Percentiles rank a stretch among this genome's conserved stretches.
These are phyloP conservation scores for Phanerodontia chrysosporium DNA, from an alignment of 768 basidiomycete species.

Conservation along the genomic window DNA sequence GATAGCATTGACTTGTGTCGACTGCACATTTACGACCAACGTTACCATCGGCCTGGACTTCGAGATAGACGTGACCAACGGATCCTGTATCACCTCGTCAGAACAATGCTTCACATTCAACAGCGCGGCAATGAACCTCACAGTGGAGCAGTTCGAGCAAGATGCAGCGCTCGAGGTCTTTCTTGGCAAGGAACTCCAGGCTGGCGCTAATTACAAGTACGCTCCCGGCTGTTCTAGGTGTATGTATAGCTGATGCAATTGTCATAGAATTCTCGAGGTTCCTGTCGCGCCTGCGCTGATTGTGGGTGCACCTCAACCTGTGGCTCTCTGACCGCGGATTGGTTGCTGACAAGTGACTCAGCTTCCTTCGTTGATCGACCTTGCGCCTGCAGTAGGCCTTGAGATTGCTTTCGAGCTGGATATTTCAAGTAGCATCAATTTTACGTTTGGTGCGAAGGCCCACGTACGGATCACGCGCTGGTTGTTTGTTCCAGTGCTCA, in stretches of 20 bases:
- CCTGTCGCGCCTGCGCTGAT: not conserved
- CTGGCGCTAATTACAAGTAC: constrained; percentile 1
- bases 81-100: not conserved
- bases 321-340: not conserved
- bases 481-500: too few relatives aligned
- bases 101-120: constrained; percentile 4
- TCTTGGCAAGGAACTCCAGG: not conserved
- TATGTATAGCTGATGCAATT: too few relatives aligned
- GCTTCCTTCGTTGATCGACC: not conserved
- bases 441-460: constrained; percentile 5
- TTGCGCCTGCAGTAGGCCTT: constrained; percentile 4
- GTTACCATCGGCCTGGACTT: constrained; percentile 9
- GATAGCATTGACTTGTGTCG: constrained; percentile 3
- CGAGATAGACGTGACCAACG: not conserved
- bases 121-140: constrained; percentile 7
- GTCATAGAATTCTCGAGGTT: not conserved
- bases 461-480: constrained; percentile 1
- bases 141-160: constrained; percentile 7
- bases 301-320: not conserved
- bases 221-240: too few relatives aligned
- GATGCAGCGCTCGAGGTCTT: constrained; percentile 2
- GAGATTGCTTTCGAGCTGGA: constrained; percentile 8
- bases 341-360: not conserved
- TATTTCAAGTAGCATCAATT: constrained; percentile 3
- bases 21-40: constrained; percentile 5